A percentile compares a stretch with the other conserved stretches of the same genome.
Conservation (phyloP, 768 basidiomycete genomes). For the Pleurotus tuber-regium region DNA sequence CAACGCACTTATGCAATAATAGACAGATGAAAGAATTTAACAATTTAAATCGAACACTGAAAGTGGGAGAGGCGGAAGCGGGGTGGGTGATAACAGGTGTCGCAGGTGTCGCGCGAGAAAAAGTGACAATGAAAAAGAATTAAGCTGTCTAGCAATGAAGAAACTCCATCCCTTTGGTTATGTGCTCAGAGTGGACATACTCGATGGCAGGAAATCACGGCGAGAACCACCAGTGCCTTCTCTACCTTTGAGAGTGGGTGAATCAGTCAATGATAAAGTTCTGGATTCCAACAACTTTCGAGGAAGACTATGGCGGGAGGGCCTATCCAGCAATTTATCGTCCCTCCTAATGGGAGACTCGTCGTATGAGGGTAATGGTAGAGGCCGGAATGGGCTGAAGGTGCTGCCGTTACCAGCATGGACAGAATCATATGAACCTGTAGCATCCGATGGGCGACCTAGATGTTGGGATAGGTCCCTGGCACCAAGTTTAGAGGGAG, state of each 20-base stretch:
- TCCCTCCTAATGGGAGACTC: slow-evolving; percentile 56
- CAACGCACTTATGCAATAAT: no score
- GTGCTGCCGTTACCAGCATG: background rate
- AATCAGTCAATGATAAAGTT: background rate
- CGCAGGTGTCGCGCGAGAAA: background rate
- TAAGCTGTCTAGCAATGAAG: slow-evolving; percentile 1
- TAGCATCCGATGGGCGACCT: background rate
- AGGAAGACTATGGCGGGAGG: slow-evolving; percentile 13
- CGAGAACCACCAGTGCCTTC: background rate
- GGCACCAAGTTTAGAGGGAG: slow-evolving; percentile 43
- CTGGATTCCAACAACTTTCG: slow-evolving; percentile 2
- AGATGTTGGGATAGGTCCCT: slow-evolving; percentile 6
- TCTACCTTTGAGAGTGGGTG: slow-evolving; percentile 3
- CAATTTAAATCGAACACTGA: background rate
- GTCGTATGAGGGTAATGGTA: slow-evolving; percentile 30
- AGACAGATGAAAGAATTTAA: background rate
- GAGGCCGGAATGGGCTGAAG: slow-evolving; percentile 19
- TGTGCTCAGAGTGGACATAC: slow-evolving; percentile 9
- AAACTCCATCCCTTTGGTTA: background rate
- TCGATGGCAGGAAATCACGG: slow-evolving; percentile 6
- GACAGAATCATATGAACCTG: slow-evolving; percentile 5
- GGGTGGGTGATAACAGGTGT: background rate
- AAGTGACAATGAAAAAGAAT: background rate
- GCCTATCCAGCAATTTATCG: slow-evolving; percentile 28
- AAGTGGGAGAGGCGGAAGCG: background rate